phyloP scores from a whole-genome alignment of 1,284 basidiomycete genomes.

The Rhizoctonia solani region DNA sequence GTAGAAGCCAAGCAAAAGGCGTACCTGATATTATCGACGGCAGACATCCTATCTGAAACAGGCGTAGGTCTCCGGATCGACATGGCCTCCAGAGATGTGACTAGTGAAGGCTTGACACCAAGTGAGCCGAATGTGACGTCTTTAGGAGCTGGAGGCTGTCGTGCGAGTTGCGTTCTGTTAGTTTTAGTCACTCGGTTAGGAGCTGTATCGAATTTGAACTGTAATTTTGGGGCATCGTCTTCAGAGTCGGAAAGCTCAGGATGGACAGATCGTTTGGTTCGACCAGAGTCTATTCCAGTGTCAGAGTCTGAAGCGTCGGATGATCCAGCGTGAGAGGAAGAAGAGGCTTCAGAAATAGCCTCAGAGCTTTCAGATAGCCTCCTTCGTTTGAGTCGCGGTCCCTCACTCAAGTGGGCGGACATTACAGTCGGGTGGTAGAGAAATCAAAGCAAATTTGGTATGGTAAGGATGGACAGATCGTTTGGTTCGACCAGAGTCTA shows the following conservation, averaged over 20 bases:
- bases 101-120: constrained; percentile 74
- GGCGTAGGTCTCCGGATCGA: constrained; percentile 87
- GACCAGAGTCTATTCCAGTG: background rate
- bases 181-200: constrained; percentile 11
- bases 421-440: constrained; percentile 1
- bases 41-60: constrained; percentile 89
- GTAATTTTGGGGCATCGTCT: background rate
- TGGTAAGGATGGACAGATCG: no score
- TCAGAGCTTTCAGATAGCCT: constrained; percentile 14
- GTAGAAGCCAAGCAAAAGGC: constrained; percentile 39
- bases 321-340: no score
- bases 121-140: constrained; percentile 61
- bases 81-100: constrained; percentile 75
- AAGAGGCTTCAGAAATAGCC: background rate
- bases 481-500: no score
- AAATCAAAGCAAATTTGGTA: background rate
- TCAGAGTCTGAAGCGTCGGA: background rate
- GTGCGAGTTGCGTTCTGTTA: background rate
- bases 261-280: no score
- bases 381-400: constrained; percentile 12
- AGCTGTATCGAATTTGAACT: constrained; percentile 3
- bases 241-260: background rate
- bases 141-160: background rate
- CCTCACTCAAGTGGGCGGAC: background rate
- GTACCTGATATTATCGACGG: constrained; percentile 81